Base-by-base conservation (phyloP, 202 grass and related monocot species). In the Schoenoplectus triqueter region DNA sequence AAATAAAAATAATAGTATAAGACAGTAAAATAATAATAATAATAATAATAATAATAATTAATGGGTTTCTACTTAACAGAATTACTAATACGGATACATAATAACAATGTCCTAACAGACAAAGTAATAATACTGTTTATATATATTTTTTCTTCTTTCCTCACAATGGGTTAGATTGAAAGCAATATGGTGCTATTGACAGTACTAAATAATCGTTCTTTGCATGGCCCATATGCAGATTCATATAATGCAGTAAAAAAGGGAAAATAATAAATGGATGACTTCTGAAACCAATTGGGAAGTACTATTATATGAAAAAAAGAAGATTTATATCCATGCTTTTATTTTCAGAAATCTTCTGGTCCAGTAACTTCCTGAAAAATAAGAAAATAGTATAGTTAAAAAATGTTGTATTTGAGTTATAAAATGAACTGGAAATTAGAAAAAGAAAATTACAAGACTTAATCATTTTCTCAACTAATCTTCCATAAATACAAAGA, bases 351-450 rank as follows among this genome's bases (percentile, higher is more conserved):
- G 55, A 90, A 65, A 64, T 90, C 90, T 87, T 92, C 86, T 41
- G 82, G 83, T 48, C 86, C 88, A 48, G 80, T 92, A 78, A 97
- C 89, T 9, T 88, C 83, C 92, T 94, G 88, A 82, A 84, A 46
- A 46, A 70, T 64, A 47, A 47, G 46, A 59, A 79, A 87, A 71
- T 1, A 5, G 2, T 0, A 78, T 3, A 84, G 21, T 64, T 21
- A 48, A 64, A 0, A 64, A 80, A 63, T 64, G 2, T 10, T 45
- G 40, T 45, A 17, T 21, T 77, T 31, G 10, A 52, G 17, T 55
- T 77, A 77, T 8, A 22, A 7, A 56, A 31, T 83, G 86, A 73
- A 2, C 77, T 31, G 31, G 31, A 31, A 31, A 31, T 31, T 31
- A 31, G 31, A 31, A 31, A 31, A 31, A 31, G 31, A 31, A 31